These are phyloP conservation scores for Ensete ventricosum DNA, from an alignment of 176 grass and related monocot genomes.

Conservation along the genomic window DNA sequence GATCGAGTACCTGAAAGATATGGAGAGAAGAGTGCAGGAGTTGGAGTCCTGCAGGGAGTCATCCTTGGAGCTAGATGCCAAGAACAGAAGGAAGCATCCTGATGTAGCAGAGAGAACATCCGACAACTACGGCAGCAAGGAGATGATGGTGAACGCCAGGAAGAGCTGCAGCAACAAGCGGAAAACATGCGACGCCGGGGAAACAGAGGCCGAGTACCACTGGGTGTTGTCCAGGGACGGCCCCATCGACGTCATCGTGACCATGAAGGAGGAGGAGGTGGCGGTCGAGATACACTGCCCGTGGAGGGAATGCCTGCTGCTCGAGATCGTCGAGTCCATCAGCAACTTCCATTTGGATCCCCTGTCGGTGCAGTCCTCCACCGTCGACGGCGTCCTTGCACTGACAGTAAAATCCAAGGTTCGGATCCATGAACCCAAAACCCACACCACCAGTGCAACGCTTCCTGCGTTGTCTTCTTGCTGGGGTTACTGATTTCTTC, in stretches of 20 bases:
- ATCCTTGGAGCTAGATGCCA: constrained; percentile 7
- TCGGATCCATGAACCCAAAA: not conserved
- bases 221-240: constrained; percentile 30
- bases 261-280: constrained; percentile 43
- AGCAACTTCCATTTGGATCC: constrained; percentile 55
- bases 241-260: constrained; percentile 45
- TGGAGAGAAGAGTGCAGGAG: constrained; percentile 47
- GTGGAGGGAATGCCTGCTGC: constrained; percentile 62
- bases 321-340: constrained; percentile 55
- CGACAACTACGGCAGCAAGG: constrained; percentile 31
- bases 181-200: constrained; percentile 10
- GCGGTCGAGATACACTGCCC: constrained; percentile 51
- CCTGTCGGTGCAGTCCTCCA: constrained; percentile 55
- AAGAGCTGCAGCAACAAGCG: constrained; percentile 25
- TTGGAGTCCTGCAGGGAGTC: constrained; percentile 37
- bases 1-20: constrained; percentile 64
- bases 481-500: not conserved
- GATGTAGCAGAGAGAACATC: constrained; percentile 33
- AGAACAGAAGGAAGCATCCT: constrained; percentile 2
- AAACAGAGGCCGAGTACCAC: constrained; percentile 18
- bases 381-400: constrained; percentile 25
- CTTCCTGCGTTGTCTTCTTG: not conserved
- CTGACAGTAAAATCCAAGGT: constrained; percentile 45
- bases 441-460: not conserved
- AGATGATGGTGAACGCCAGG: constrained; percentile 17